These are phyloP conservation scores for Trichoderma lentiforme DNA, from an alignment of 2,329 filamentous ascomycete species.

Conservation along the genomic window DNA sequence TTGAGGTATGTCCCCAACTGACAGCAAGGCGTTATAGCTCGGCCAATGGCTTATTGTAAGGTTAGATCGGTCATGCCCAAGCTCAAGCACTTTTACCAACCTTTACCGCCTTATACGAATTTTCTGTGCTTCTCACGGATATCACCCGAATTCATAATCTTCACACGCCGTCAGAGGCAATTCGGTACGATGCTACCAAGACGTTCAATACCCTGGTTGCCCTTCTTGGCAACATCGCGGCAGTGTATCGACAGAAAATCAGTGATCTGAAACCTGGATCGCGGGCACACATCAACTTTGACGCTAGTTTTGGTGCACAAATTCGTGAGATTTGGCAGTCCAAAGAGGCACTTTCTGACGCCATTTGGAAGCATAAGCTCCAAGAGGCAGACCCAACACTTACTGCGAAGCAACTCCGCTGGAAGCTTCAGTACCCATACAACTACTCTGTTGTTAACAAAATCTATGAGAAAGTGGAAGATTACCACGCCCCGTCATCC, in stretches of 20 bases:
- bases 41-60: neutral
- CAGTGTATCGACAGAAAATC: constrained; percentile 36
- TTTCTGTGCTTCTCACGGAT: constrained; percentile 36
- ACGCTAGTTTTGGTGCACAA: constrained; percentile 34
- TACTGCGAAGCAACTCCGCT: constrained; percentile 28
- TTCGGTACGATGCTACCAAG: constrained; percentile 28
- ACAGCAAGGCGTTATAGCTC: neutral
- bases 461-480: constrained; percentile 25
- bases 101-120: constrained; percentile 38
- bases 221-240: constrained; percentile 34
- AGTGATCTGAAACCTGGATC: constrained; percentile 27
- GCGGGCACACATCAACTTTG: constrained; percentile 33
- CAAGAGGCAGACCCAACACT: constrained; percentile 24
- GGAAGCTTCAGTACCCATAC: neutral
- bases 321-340: constrained; percentile 35
- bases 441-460: neutral
- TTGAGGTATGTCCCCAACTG: constrained; percentile 31
- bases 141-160: constrained; percentile 32
- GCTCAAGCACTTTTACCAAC: constrained; percentile 38
- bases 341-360: constrained; percentile 32
- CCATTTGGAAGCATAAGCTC: constrained; percentile 36
- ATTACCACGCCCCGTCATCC: constrained; percentile 37
- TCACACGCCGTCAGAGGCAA: neutral
- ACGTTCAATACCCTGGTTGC: constrained; percentile 36
- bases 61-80: constrained; percentile 38